Evolutionary conservation across 495 filamentous ascomycete genomes (phyloP), one percentile per base, ranked within the genome.

Genomic region (Glonium stellatum): DNA sequence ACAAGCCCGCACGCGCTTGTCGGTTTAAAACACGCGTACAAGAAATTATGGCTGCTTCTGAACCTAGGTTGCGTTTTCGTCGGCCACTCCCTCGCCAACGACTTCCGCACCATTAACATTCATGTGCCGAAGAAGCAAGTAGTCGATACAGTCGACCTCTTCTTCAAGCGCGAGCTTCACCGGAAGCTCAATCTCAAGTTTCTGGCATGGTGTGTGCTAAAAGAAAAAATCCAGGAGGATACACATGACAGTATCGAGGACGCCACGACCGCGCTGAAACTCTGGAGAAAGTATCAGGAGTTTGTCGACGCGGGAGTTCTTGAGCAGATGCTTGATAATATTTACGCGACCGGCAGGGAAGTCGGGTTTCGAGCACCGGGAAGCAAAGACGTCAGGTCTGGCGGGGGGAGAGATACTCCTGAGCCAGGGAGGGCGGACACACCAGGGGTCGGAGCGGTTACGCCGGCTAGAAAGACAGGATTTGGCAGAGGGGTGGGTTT

Each of bases 31-130:
- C 82, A 84, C 18, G 92, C 91, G 8, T 97, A 97, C 77, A 99
- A 97, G 70, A 96, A 96, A 68, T 84, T 99, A 31, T 99, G 93
- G 93, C 80, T 97, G 12, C 82, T 99, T 8, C 81, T 97, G 9
- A 97, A 99, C 69, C 79, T 97, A 1, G 93, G 95, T 31, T 95
- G 89, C 73, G 78, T 87, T 48, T 99, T 99, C 72, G 83, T 99
- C 31, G 93, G 93, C 8, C 93, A 99, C 71, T 90, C 91, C 9
- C 75, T 99, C 23, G 84, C 85, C 51, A 91, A 92, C 55, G 93
- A 99, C 69, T 99, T 97, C 76, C 89, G 93, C 39, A 93, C 90
- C 53, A 95, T 96, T 75, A 97, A 99, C 70, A 96, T 99, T 56
- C 88, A 96, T 69, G 87, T 98, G 5, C 93, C 95, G 1, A 90